phyloP scores from a whole-genome alignment of 495 filamentous ascomycete species.

The Penicillium goetzii region DNA sequence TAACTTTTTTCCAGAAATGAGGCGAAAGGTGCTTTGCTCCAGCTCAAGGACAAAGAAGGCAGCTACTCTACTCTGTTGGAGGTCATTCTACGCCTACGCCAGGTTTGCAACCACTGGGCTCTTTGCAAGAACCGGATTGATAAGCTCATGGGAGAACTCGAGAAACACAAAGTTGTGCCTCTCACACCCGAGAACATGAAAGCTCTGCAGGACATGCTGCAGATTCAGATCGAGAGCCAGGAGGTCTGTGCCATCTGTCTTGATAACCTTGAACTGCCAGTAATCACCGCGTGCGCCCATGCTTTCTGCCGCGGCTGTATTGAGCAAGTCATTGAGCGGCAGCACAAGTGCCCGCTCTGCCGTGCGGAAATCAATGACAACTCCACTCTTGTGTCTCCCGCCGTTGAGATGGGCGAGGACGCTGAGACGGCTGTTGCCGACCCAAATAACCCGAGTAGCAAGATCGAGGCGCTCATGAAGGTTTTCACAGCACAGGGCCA shows the following conservation, averaged over 20 bases:
- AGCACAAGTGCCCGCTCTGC: slow-evolving; percentile 88
- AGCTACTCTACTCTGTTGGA: slow-evolving; percentile 74
- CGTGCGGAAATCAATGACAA: slow-evolving; percentile 67
- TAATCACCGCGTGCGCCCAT: slow-evolving; percentile 90
- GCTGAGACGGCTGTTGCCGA: slow-evolving; percentile 55
- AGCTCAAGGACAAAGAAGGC: slow-evolving; percentile 56
- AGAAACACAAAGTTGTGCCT: slow-evolving; percentile 65
- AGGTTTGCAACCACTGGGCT: slow-evolving; percentile 88
- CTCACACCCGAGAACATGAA: slow-evolving; percentile 74
- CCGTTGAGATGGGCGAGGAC: slow-evolving; percentile 56
- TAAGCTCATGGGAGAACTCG: slow-evolving; percentile 69
- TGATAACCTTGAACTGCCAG: slow-evolving; percentile 70
- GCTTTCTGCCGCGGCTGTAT: slow-evolving; percentile 79
- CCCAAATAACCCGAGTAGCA: slow-evolving; percentile 70
- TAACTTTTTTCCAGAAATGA: slow-evolving; percentile 54
- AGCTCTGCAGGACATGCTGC: slow-evolving; percentile 76
- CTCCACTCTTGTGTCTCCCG: slow-evolving; percentile 67
- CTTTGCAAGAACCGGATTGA: slow-evolving; percentile 74
- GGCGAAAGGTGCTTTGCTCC: slow-evolving; percentile 70
- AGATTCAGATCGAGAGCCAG: slow-evolving; percentile 76
- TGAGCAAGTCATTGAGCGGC: slow-evolving; percentile 73
- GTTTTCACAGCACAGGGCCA: slow-evolving; percentile 74
- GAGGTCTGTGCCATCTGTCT: slow-evolving; percentile 87
- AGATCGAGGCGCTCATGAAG: slow-evolving; percentile 79
- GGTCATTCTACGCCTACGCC: slow-evolving; percentile 80